Evolutionary conservation across 192 early-diverging fungal species (phyloP), one percentile per base, ranked within the genome.

Genomic region (Podila minutissima): DNA sequence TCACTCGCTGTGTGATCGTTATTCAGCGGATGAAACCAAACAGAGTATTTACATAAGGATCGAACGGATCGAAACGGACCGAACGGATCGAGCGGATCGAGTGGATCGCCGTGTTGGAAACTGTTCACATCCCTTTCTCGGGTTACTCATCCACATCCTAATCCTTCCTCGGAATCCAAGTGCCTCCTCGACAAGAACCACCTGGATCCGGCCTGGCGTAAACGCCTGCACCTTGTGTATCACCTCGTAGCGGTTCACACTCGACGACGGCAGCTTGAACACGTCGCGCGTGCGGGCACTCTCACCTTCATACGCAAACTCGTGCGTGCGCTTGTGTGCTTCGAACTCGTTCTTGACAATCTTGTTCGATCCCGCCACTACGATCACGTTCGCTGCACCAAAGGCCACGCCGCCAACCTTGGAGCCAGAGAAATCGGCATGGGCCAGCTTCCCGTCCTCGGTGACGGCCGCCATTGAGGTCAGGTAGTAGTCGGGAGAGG

Each of bases 321-420:
- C 78, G 51, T 38, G 24, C 24, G 66, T 71, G 19, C 83, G 76
- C 29, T 38, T 75, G 59, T 29, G 37, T 6, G 81, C 83, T n/a
- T 66, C 83, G 2, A 41, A 67, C 61, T 73, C 66, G 57, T 84
- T 74, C 72, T 82, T 83, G 59, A 84, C 83, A 38, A 84, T 84
- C 67, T 84, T 84, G 71, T 84, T 84, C 67, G 83, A 59, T 29
- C 83, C 83, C 19, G 57, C 70, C 41, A 84, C 28, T 15, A 84
- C 67, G 9, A 84, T 72, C 19, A 75, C 66, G 62, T 76, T 83
- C 22, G 32, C 51, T 49, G 81, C 67, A 51, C 75, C 75, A 24
- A 83, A 71, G 49, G 72, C 57, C 11, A 74, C 75, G 50, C 83
- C 83, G 13, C 73, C 72, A 35, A 84, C 74, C 63, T 77, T 76